A percentile compares a stretch with the other conserved stretches of the same genome.
Evolutionary conservation across 331 rosid species (phyloP).

Genomic region (Malus hybrid): DNA sequence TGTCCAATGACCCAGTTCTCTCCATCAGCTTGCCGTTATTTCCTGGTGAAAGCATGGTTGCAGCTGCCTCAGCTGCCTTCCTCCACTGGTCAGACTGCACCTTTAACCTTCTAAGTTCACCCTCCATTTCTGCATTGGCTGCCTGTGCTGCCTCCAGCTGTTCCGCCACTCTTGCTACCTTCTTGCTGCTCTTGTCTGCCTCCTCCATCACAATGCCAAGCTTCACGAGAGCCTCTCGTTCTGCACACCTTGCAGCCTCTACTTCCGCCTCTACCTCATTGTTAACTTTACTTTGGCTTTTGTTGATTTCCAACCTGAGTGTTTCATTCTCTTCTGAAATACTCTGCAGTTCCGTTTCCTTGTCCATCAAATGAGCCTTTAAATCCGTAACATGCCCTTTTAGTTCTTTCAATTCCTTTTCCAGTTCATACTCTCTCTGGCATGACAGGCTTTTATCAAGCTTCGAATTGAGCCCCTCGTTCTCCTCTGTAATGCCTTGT

Average conservation of each 20-base stretch:
- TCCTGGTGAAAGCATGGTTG: conserved; percentile 75
- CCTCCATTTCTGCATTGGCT: conserved; percentile 59
- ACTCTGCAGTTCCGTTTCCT: conserved; percentile 73
- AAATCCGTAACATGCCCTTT: conserved; percentile 42
- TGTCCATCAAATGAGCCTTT: conserved; percentile 68
- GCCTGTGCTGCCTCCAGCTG: conserved; percentile 45
- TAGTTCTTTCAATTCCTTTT: conserved; percentile 47
- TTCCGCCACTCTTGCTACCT: conserved; percentile 49
- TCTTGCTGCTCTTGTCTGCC: conserved; percentile 54
- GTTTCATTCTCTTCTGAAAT: conserved; percentile 68
- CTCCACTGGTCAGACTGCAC: conserved; percentile 96
- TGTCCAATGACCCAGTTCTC: conserved; percentile 64
- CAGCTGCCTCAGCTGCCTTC: conserved; percentile 98
- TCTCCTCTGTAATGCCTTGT: conserved; percentile 83
- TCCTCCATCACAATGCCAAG: conserved; percentile 75
- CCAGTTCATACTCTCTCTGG: conserved; percentile 39
- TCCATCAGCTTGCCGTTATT: conserved; percentile 72
- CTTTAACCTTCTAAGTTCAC: conserved; percentile 65
- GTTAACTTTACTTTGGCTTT: conserved; percentile 32
- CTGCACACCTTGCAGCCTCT: conserved; percentile 46
- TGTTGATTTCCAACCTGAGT: conserved; percentile 51
- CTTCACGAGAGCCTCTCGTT: conserved; percentile 55
- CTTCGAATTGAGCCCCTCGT: conserved; percentile 55
- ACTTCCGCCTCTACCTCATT: conserved; percentile 40
- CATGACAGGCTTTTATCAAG: conserved; percentile 37